Percentiles rank a stretch among this genome's conserved stretches.
These are phyloP conservation scores for Microbotryum scabiosae DNA, from an alignment of 1,284 basidiomycete species.

Conservation along the genomic window DNA sequence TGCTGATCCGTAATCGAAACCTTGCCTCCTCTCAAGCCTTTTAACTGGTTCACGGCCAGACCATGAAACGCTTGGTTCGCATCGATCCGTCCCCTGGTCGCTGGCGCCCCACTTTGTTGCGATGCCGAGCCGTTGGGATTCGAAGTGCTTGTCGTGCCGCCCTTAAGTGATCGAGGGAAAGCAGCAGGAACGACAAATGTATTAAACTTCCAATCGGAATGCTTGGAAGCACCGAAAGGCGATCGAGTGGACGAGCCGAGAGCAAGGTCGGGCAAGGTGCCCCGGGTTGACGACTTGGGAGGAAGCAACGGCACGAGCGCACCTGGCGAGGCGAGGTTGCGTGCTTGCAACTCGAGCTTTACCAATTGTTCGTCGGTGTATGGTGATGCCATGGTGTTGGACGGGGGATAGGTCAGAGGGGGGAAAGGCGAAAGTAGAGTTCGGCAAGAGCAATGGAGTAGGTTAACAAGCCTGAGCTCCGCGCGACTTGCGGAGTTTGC, in stretches of 20 bases:
- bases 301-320: slow-evolving; percentile 15
- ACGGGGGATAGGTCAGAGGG: no score
- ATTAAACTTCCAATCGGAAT: slow-evolving; percentile 18
- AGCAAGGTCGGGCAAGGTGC: slow-evolving; percentile 9
- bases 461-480: no score
- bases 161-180: slow-evolving; percentile 15
- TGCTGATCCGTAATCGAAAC: neutral
- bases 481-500: no score
- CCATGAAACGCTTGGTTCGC: neutral
- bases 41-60: slow-evolving; percentile 15
- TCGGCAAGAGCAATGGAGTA: no score
- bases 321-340: no score
- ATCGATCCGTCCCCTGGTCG: neutral
- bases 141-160: slow-evolving; percentile 1
- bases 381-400: no score
- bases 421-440: no score
- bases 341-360: no score
- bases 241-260: slow-evolving; percentile 1
- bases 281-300: slow-evolving; percentile 3
- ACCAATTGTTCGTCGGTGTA: no score
- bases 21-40: neutral
- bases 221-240: neutral
- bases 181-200: slow-evolving; percentile 22
- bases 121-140: neutral
- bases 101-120: no score